Conservation (phyloP, 148 eudicot species). For the Camellia sinensis region DNA sequence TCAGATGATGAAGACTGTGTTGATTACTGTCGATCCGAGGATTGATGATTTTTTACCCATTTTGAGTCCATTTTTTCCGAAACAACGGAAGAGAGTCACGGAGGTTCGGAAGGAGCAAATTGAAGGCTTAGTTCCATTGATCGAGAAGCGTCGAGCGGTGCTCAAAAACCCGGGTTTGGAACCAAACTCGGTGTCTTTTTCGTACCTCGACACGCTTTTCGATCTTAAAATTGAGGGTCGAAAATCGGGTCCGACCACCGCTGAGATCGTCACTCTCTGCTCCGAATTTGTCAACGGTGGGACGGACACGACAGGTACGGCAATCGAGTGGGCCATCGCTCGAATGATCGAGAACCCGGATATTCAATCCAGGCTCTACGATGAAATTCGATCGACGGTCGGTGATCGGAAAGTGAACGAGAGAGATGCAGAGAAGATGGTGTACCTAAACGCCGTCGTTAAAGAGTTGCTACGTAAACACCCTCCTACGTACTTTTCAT, state of each 20-base stretch:
- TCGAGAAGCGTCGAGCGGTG: conserved; percentile 50
- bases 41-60: conserved; percentile 77
- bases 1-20: conserved; percentile 65
- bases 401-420: conserved; percentile 56
- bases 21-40: conserved; percentile 68
- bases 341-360: conserved; percentile 67
- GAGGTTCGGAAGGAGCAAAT: conserved; percentile 67
- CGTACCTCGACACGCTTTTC: conserved; percentile 78
- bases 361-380: conserved; percentile 49
- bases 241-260: conserved; percentile 42
- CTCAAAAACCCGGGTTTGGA: conserved; percentile 44
- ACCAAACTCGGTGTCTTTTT: conserved; percentile 49
- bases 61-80: conserved; percentile 64
- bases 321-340: conserved; percentile 86
- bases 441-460: conserved; percentile 62
- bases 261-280: conserved; percentile 79
- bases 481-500: conserved; percentile 82
- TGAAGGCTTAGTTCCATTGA: conserved; percentile 50
- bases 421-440: conserved; percentile 64
- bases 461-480: conserved; percentile 85
- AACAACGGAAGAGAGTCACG: conserved; percentile 53
- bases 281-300: conserved; percentile 93
- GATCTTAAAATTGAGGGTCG: conserved; percentile 69
- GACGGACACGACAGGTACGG: conserved; percentile 86
- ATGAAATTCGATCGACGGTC: conserved; percentile 50